These are phyloP conservation scores for Mortierella alpina DNA, from an alignment of 192 early-diverging fungal genomes.

Conservation along the genomic window DNA sequence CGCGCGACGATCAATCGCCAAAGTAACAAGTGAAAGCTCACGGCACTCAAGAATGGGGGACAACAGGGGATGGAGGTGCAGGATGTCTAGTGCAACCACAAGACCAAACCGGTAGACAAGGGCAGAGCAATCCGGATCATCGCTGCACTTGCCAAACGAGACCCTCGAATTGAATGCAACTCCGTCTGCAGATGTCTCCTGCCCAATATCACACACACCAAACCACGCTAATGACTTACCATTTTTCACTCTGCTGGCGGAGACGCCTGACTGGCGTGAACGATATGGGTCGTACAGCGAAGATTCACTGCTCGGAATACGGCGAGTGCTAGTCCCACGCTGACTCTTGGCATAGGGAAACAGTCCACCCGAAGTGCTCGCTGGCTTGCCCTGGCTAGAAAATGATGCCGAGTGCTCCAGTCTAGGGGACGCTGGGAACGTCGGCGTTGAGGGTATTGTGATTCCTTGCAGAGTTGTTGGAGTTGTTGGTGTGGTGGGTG, in stretches of 20 bases:
- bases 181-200: constrained; percentile 6
- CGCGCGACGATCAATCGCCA: no score
- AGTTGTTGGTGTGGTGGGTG: constrained; percentile 41
- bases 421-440: constrained; percentile 23
- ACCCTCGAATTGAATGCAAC: constrained; percentile 11
- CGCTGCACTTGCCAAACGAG: neutral
- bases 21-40: no score
- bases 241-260: constrained; percentile 45
- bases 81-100: no score
- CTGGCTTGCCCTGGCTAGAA: constrained; percentile 2
- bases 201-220: neutral
- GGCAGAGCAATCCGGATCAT: neutral
- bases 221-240: constrained; percentile 16
- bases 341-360: constrained; percentile 15
- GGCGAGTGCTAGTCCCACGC: constrained; percentile 22
- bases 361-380: constrained; percentile 8
- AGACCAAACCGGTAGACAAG: no score
- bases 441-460: constrained; percentile 23
- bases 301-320: constrained; percentile 33
- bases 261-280: constrained; percentile 36
- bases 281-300: constrained; percentile 49
- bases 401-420: constrained; percentile 17
- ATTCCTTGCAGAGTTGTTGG: constrained; percentile 9
- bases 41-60: no score
- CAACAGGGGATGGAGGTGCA: no score